phyloP scores from a whole-genome alignment of 2,329 filamentous ascomycete species.

The Stemphylium vesicarium region DNA sequence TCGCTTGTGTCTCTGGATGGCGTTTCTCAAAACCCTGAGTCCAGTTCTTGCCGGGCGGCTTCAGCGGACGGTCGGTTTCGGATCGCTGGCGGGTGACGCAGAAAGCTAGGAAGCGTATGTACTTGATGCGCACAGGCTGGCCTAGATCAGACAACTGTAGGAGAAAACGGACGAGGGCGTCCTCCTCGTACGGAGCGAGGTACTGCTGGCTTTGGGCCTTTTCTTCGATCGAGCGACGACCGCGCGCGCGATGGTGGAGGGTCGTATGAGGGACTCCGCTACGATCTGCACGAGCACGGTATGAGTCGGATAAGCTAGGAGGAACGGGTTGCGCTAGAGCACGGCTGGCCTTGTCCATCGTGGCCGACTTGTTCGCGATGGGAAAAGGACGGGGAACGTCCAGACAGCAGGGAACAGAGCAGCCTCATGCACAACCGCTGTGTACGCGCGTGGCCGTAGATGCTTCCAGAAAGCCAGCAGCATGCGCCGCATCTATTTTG shows the following conservation, averaged over 20 bases:
- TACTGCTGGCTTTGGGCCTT: conserved; percentile 30
- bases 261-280: conserved; percentile 2
- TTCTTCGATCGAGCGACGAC: conserved; percentile 6
- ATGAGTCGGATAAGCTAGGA: conserved; percentile 1
- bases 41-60: too few species aligned
- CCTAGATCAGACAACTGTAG: conserved; percentile 19
- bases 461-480: background rate
- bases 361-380: background rate
- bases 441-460: background rate
- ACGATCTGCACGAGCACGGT: conserved; percentile 4
- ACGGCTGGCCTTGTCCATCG: conserved; percentile 3
- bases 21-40: too few species aligned
- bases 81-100: too few species aligned
- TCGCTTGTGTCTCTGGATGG: too few species aligned
- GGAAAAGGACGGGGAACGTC: conserved; percentile 1
- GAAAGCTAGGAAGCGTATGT: too few species aligned
- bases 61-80: too few species aligned
- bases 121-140: too few species aligned
- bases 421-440: background rate
- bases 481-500: background rate
- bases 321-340: conserved; percentile 1
- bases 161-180: conserved; percentile 27
- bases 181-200: conserved; percentile 28
- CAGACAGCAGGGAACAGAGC: background rate
- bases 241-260: conserved; percentile 1